Conservation (phyloP, 192 early-diverging fungal species). For the Jimgerdemannia flammicorona region DNA sequence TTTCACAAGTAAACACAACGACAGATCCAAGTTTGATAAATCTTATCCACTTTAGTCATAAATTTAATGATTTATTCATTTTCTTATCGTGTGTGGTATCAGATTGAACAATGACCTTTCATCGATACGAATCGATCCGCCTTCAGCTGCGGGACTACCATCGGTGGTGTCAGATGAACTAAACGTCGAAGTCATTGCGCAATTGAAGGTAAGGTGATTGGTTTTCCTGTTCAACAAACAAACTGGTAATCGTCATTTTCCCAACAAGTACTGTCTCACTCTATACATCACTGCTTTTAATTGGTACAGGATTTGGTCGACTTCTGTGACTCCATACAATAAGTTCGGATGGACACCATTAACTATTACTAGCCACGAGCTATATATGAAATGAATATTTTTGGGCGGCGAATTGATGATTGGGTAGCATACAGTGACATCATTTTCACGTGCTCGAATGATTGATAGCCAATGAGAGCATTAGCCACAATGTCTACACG, state of each 20-base stretch:
- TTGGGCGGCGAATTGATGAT: too few species aligned
- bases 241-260: not conserved
- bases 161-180: not conserved
- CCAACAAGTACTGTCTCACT: not conserved
- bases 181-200: not conserved
- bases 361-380: too few species aligned
- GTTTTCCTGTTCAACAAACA: not conserved
- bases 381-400: too few species aligned
- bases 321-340: not conserved
- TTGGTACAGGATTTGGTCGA: not conserved
- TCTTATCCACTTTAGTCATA: too few species aligned
- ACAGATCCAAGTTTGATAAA: not conserved
- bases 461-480: too few species aligned
- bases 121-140: not conserved
- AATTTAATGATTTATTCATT: not conserved
- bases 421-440: too few species aligned
- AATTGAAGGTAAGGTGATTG: not conserved
- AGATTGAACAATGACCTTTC: not conserved
- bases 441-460: too few species aligned
- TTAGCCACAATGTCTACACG: too few species aligned
- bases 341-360: too few species aligned
- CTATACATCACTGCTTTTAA: not conserved
- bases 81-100: not conserved
- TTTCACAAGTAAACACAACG: not conserved
- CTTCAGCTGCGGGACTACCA: not conserved